Base-by-base conservation (phyloP, 805 yeast genomes). In the Candida endomychidarum region DNA sequence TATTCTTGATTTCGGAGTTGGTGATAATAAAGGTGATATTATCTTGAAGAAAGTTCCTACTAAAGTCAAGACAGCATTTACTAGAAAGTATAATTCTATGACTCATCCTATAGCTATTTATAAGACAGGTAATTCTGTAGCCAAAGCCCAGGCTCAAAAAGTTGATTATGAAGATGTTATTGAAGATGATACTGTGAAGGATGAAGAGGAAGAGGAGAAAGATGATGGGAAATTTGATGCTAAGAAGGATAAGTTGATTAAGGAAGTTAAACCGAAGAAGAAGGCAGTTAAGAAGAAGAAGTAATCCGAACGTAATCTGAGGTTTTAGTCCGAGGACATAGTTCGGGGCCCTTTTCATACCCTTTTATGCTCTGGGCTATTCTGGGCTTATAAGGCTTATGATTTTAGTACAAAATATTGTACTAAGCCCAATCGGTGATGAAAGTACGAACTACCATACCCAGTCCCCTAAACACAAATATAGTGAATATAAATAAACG, bases 71-170 rank as follows among this genome's bases (percentile, higher is more conserved):
- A 69, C 91, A 5, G 85, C 86, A 6, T 88, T 93, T 61, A 93
- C 99, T 0, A 73, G 96, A 49, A 79, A 75, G 47, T 93, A 93
- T 61, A 93, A 93, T 57, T 59, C 78, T 8, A 63, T 59, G 41
- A 65, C 78, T 7, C 99, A 93, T 63, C 98, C 98, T 2, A 79
- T 83, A 1, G 88, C 95, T 2, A 87, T 86, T 49, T 81, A 81
- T 70, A 78, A 77, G 56, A 79, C 89, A 0, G 91, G 89, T 10
- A 73, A 74, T 33, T 74, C 83, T 7, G 75, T 81, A 5, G 62
- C 54, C 1, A 48, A 57, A 16, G 53, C 53, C 34, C 58, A 57
- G 17, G 27, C 37, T 11, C 23, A 21, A 18, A 71, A 67, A 27
- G 89, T 88, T 3, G 90, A 83, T 52, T 69, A 70, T 37, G 95